phyloP scores from a whole-genome alignment of 108 stramenopile genomes.

The Skeletonema costatum region DNA sequence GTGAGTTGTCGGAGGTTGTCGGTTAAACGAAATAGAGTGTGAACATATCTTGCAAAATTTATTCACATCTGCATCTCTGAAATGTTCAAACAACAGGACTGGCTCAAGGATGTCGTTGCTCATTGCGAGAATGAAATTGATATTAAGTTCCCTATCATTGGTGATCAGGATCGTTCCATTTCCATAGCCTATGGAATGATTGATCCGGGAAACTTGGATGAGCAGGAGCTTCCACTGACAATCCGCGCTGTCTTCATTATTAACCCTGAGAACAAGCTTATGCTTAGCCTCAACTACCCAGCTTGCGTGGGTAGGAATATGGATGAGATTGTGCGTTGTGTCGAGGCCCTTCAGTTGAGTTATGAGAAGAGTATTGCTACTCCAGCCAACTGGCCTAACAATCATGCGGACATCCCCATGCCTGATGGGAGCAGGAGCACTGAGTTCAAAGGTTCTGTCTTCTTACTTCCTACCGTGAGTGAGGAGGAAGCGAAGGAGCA shows the following conservation, averaged over 20 bases:
- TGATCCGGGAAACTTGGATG: constrained; percentile 60
- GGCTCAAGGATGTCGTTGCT: constrained; percentile 76
- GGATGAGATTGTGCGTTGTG: constrained; percentile 81
- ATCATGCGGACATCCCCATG: constrained; percentile 55
- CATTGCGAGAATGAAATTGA: constrained; percentile 70
- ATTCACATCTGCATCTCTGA: background rate
- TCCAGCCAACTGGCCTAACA: constrained; percentile 80
- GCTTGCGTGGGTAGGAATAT: constrained; percentile 84
- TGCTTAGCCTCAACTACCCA: constrained; percentile 83
- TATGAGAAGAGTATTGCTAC: constrained; percentile 68
- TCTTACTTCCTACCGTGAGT: constrained; percentile 62
- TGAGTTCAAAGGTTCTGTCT: constrained; percentile 67
- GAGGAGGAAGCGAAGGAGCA: constrained; percentile 55
- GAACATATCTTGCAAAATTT: background rate
- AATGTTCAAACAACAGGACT: constrained; percentile 36
- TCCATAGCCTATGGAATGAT: constrained; percentile 71
- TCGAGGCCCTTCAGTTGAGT: constrained; percentile 71
- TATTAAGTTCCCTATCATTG: constrained; percentile 83
- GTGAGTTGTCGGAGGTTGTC: constrained; percentile 3
- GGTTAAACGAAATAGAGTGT: background rate
- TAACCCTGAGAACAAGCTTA: constrained; percentile 81
- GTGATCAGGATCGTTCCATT: constrained; percentile 72
- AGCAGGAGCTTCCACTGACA: constrained; percentile 65
- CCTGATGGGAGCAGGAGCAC: constrained; percentile 47
- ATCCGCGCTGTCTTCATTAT: constrained; percentile 83